These are phyloP conservation scores for Postia placenta DNA, from an alignment of 768 basidiomycete genomes.

Conservation along the genomic window DNA sequence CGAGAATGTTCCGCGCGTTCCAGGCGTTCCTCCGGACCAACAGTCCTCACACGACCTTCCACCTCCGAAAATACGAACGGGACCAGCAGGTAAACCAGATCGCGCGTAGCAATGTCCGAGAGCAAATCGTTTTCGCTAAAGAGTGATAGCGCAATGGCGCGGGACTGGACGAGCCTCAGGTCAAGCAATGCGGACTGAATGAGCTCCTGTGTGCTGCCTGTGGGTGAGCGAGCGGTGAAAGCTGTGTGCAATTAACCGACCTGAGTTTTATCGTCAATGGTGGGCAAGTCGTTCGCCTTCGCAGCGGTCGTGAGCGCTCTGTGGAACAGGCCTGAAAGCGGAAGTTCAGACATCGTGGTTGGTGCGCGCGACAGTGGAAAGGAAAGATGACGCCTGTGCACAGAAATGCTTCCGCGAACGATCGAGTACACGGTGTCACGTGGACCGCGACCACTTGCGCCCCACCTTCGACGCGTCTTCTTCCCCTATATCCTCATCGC, in stretches of 20 bases:
- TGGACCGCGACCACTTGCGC: conserved; percentile 6
- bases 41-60: conserved; percentile 50
- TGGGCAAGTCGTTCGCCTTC: conserved; percentile 34
- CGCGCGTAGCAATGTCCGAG: conserved; percentile 74
- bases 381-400: not conserved
- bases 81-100: conserved; percentile 71
- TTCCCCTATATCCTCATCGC: no score
- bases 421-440: not conserved
- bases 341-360: conserved; percentile 17
- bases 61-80: conserved; percentile 66
- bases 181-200: conserved; percentile 50
- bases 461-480: not conserved
- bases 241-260: conserved; percentile 16
- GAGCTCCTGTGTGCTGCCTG: conserved; percentile 41
- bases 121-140: conserved; percentile 83
- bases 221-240: conserved; percentile 4
- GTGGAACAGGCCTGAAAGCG: conserved; percentile 34
- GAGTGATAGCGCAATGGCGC: conserved; percentile 55
- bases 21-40: conserved; percentile 53
- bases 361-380: not conserved
- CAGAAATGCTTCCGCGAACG: not conserved
- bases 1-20: conserved; percentile 46
- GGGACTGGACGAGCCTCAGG: conserved; percentile 45
- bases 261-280: conserved; percentile 40
- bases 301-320: conserved; percentile 33